phyloP scores from a whole-genome alignment of 768 basidiomycete species.

The Rubroboletus pulcherrimus region DNA sequence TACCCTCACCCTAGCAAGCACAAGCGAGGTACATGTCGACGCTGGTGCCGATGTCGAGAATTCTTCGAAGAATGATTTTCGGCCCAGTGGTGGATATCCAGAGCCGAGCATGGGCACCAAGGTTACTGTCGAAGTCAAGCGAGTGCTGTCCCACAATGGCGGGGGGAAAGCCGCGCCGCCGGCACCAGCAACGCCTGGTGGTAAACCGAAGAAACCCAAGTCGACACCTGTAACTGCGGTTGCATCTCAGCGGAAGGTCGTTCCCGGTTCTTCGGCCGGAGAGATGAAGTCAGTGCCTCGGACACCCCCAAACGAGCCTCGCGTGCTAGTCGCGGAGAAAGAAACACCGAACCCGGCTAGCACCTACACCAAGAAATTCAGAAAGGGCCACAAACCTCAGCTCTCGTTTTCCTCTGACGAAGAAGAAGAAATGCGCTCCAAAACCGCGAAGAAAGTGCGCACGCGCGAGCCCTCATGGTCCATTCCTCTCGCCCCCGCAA shows the following conservation, averaged over 20 bases:
- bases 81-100: conserved; percentile 13
- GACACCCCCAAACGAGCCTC: conserved; percentile 25
- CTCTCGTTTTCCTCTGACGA: conserved; percentile 67
- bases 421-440: conserved; percentile 63
- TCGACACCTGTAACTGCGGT: neutral
- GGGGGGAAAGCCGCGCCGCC: neutral
- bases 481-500: conserved; percentile 22
- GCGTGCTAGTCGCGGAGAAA: conserved; percentile 11
- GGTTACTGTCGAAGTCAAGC: conserved; percentile 30
- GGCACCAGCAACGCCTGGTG: conserved; percentile 8
- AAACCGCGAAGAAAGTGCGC: conserved; percentile 60
- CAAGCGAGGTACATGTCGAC: conserved; percentile 12
- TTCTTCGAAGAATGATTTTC: conserved; percentile 5
- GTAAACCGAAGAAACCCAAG: conserved; percentile 17
- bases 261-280: neutral
- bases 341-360: conserved; percentile 15
- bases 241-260: conserved; percentile 4
- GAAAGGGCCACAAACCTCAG: conserved; percentile 37
- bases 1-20: conserved; percentile 29
- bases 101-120: conserved; percentile 18
- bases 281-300: conserved; percentile 15
- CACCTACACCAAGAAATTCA: conserved; percentile 18
- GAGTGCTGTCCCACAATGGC: conserved; percentile 55
- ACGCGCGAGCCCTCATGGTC: conserved; percentile 34
- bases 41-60: conserved; percentile 12